A percentile compares a stretch with the other conserved stretches of the same genome.
These are phyloP conservation scores for Cupressus sempervirens DNA, from an alignment of 75 land plant species.

Conservation along the genomic window DNA sequence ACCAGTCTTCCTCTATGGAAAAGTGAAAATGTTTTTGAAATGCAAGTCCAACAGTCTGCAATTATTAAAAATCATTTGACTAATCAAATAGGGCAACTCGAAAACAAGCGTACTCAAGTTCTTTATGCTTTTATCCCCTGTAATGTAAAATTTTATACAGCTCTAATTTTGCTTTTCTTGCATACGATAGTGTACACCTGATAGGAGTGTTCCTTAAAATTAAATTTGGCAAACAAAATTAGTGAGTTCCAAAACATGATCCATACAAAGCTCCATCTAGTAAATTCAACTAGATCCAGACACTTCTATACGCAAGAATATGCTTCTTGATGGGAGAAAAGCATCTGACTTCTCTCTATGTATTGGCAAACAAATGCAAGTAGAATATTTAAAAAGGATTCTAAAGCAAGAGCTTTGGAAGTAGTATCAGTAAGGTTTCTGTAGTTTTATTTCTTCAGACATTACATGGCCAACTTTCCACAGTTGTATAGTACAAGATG, in stretches of 20 bases:
- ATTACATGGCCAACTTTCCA: not conserved
- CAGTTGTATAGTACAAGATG: not conserved
- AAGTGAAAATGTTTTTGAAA: not conserved
- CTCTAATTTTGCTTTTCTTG: not conserved
- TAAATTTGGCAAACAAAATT: not conserved
- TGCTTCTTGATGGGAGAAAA: not conserved
- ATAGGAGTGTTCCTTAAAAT: not conserved
- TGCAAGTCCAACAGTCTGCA: not conserved
- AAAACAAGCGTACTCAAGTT: not conserved
- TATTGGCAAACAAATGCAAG: not conserved
- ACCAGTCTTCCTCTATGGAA: not conserved
- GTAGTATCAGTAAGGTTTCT: not conserved
- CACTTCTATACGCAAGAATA: not conserved
- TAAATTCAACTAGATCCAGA: not conserved
- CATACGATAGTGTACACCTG: not conserved
- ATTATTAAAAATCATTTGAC: not conserved
- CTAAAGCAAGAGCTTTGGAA: not conserved
- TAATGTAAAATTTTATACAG: not conserved
- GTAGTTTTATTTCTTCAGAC: not conserved
- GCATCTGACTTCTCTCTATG: not conserved
- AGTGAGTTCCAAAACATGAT: not conserved
- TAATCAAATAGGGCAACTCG: not conserved
- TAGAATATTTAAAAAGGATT: not conserved
- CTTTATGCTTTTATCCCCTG: not conserved
- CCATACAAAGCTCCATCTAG: not conserved